phyloP scores from a whole-genome alignment of 352 stramenopile species.

The Stephanocyclus meneghinianus region DNA sequence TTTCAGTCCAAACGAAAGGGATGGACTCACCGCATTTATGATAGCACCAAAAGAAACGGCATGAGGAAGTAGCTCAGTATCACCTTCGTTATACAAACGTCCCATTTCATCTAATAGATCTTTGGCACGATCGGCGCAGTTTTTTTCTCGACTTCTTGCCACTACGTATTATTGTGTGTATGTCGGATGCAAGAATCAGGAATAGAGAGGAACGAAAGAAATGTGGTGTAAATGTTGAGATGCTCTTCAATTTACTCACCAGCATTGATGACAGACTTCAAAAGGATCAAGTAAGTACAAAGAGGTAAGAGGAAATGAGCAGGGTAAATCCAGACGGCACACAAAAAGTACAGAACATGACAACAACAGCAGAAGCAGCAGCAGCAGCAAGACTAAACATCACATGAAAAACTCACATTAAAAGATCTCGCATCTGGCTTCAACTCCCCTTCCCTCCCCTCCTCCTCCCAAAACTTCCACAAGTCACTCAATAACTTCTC shows the following conservation, averaged over 20 bases:
- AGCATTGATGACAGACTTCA: conserved; percentile 46
- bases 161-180: conserved; percentile 13
- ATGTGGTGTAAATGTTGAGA: no score
- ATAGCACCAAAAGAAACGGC: conserved; percentile 54
- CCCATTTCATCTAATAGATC: conserved; percentile 56
- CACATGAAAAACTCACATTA: conserved; percentile 11
- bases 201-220: not conserved
- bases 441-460: conserved; percentile 22
- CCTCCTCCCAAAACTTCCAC: conserved; percentile 51
- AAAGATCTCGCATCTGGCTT: conserved; percentile 29
- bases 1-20: not conserved
- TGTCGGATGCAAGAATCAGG: not conserved
- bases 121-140: conserved; percentile 48
- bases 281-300: not conserved
- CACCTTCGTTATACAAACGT: conserved; percentile 42
- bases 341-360: no score
- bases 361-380: no score
- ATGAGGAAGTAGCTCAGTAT: conserved; percentile 47
- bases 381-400: not conserved
- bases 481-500: conserved; percentile 63
- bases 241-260: not conserved
- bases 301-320: no score
- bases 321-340: no score
- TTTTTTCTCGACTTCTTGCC: conserved; percentile 34
- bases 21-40: conserved; percentile 42